Evolutionary conservation across 345 rosid genomes (phyloP), one percentile per base, ranked within the genome.

Genomic region (Gossypium australe): DNA sequence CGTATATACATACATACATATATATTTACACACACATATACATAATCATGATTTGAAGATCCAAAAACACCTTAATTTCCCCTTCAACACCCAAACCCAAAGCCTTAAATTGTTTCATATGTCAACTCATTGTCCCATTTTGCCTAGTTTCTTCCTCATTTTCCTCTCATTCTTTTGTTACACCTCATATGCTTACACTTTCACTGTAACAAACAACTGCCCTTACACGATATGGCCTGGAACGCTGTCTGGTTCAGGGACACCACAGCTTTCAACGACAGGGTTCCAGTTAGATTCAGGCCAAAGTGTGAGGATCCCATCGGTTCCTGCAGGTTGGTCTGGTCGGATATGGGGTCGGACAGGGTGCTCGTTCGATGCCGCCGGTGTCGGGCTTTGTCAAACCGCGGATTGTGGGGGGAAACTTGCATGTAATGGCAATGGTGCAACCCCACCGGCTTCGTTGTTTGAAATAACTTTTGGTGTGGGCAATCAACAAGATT

Each of bases 281-380:
- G 94, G 97, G 3, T 89, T 92, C 63, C 80, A 72, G 47, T 83
- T 91, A 71, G 94, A 87, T 53, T 77, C 90, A 2, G 98, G 97
- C 2, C 87, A 82, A 74, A 86, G 86, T 34, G 75, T 82, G 49
- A 80, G 78, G 17, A 82, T 95, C 64, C 83, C 96, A 5, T 81
- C 88, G 1, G 59, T 80, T 75, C 87, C 90, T 59, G 62, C 62
- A 9, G 94, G 92, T 34, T 95, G 99, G 98, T 93, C 97, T 3
- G 99, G 94, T 41, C 85, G 97, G 72, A 85, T 95, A 16, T 92
- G 97, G 98, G 98, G 92, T 4, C 90, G 99, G 72, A 95, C 93
- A 0, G 93, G 95, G 18, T 91, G 99, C 87, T 83, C 67, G 9
- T 91, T 93, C 55, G 90, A 92, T 18, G 86, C 67, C 48, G 77